Base-by-base conservation (phyloP, 306 rosid genomes). In the Casuarina cunninghamiana region DNA sequence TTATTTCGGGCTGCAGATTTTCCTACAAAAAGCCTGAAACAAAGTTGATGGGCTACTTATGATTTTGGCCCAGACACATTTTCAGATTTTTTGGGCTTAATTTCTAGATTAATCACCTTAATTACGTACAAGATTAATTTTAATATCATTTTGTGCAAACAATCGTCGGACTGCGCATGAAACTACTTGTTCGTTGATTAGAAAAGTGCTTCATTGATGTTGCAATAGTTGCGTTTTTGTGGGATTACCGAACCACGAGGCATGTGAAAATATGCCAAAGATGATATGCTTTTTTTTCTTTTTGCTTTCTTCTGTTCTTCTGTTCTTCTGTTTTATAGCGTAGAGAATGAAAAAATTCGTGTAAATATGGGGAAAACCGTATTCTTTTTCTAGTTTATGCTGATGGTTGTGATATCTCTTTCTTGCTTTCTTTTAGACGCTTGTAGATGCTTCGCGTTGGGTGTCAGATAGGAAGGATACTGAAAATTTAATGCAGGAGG, bases 391-490 rank as follows among this genome's bases (percentile, higher is more conserved):
- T 16, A 63, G 38, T 58, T 58, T 12, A 38, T 38, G 16, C 17
- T 42, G 3, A 17, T 66, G n/a, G 41, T 37, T 46, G 13, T 16
- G 38, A 35, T 46, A 53, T 44, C 32, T 57, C 16, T 21, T 35
- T 66, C 55, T 4, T 50, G 48, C 57, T 71, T 54, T 19, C 66
- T 43, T 66, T 38, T 85, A 92, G 97, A 80, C 90, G 43, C 71
- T 90, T 39, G 79, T 57, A 19, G 87, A 87, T 76, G 88, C 84
- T 62, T 75, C 83, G 35, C 85, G 81, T 82, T 77, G 85, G 88
- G 75, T 88, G 54, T 32, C 48, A 55, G 42, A 85, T 43, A 75
- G 84, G 76, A 84, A 54, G 60, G 86, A 80, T 2, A 46, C 10
- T 37, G 60, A 75, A 61, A 75, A 87, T 45, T 81, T 84, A 75